Base-by-base conservation (phyloP, 2,329 filamentous ascomycete species). In the Cercospora canescens region DNA sequence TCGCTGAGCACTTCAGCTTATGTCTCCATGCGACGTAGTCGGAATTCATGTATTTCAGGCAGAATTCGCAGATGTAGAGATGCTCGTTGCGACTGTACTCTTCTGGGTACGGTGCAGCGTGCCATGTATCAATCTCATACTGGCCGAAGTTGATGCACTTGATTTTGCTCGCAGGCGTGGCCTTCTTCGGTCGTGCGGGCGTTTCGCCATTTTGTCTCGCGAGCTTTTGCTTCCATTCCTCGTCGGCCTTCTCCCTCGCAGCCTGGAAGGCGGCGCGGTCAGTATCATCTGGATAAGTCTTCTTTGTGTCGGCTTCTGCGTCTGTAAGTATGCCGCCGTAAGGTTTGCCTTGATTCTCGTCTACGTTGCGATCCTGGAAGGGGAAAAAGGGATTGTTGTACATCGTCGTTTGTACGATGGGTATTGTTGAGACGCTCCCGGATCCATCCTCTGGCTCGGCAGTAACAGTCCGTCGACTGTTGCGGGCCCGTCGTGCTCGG, bases 51-150 rank as follows among this genome's bases (percentile, higher is more conserved):
- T 99, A 99, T 80, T 98, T 99, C 67, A 99, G 84, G 77, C 95
- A 99, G 79, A 98, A 99, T 79, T 99, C 96, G 84, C 95, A 99
- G 69, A 99, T 98, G 80, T 97, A 98, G n/a, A 99, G 86, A 39
- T 97, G 91, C 32, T 92, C 90, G 76, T 99, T 98, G 70, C 94
- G 89, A 78, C 93, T 98, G 82, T 99, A 99, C 80, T 99, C 95
- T 77, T 97, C 95, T 0, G 95, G 95, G 77, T 99, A 99, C 12
- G 95, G 96, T 41, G 95, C 95, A 32, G 95, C 94, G 80, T 99
- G 97, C 94, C 95, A 98, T 3, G 95, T 99, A 77, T 99, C 95
- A 73, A 99, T 99, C 79, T 99, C 95, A 85, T 91, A 96, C 60
- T 93, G 93, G 54, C 95, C 95, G 80, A 99, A 98, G 74, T 97